Percentiles rank a stretch among this genome's conserved stretches.
These are phyloP conservation scores for Chenopodium suecicum DNA, from an alignment of 148 eudicot genomes.

Conservation along the genomic window DNA sequence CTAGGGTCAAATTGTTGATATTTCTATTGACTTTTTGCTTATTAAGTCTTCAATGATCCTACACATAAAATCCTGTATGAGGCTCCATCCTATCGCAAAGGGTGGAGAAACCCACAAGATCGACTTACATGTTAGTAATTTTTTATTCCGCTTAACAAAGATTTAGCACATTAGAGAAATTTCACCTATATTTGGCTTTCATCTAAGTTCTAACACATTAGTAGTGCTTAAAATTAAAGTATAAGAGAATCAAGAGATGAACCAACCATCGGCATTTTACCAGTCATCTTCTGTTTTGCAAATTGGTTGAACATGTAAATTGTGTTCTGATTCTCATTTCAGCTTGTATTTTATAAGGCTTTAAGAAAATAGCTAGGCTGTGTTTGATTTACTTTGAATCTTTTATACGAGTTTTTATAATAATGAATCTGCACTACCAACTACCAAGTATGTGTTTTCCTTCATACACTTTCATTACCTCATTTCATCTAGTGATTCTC, in stretches of 20 bases:
- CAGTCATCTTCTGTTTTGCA: neutral
- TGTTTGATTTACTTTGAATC: neutral
- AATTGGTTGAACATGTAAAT: neutral
- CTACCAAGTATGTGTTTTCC: too few relatives aligned
- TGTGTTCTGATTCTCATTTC: neutral
- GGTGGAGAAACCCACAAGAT: too few relatives aligned
- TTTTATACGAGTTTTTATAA: neutral
- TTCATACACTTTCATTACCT: too few relatives aligned
- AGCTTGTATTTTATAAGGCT: neutral
- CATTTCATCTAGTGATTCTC: too few relatives aligned
- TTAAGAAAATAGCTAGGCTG: neutral
- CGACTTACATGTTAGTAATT: too few relatives aligned
- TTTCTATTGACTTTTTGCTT: too few relatives aligned
- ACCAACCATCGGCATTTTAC: neutral
- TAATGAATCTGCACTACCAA: neutral
- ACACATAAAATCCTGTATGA: too few relatives aligned
- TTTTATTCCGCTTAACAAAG: neutral
- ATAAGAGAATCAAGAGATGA: neutral
- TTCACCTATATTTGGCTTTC: neutral
- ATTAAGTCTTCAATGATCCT: too few relatives aligned
- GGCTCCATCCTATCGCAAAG: too few relatives aligned
- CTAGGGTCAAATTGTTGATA: neutral
- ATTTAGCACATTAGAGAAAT: neutral
- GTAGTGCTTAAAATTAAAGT: neutral
- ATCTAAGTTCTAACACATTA: neutral